Evolutionary conservation across 116 monocot genomes (phyloP), one percentile per base, ranked within the genome.

Genomic region (Posidonia oceanica): DNA sequence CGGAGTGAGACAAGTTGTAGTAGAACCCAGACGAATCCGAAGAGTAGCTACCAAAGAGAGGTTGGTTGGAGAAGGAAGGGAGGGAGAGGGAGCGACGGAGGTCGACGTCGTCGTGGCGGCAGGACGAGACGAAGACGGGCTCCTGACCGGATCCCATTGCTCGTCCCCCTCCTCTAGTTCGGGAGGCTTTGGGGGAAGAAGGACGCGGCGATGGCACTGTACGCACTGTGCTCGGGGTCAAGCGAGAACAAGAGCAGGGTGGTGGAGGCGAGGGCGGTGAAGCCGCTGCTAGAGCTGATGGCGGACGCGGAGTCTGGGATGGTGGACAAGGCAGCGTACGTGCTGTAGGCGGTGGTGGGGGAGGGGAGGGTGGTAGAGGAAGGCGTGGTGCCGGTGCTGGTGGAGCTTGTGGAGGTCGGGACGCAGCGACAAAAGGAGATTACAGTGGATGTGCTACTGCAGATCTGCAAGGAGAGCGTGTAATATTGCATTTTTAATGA

Each of bases 321-420:
- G 83, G 80, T 82, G 59, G 89, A 90, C 70, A 90, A 90, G 75
- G 86, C 89, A 29, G 79, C 77, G 76, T 79, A 72, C 75, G 89
- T 90, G 17, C 59, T 90, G 54, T 69, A 64, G 23, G 52, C 54
- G 41, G 74, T 90, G 60, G 78, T 74, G 20, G 44, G 81, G 52
- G 72, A 59, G 59, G 73, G 16, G 23, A 83, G 74, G 54, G 63
- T 81, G 67, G 89, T 90, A 63, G 83, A 79, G 60, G 86, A 78
- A 4, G 83, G 75, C 4, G 89, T 81, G 2, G 77, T 90, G 7
- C 75, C 77, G 52, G 81, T 81, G n/a, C 61, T 90, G 57, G 89
- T 90, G 8, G 89, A 90, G 76, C 61, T 83, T 4, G 53, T 90
- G 14, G 89, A 90, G 73, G 72, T 75, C 23, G 89, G 89, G 0